Evolutionary conservation across 1,139 yeast genomes (phyloP).

Genomic region (Blastobotrys elegans): DNA sequence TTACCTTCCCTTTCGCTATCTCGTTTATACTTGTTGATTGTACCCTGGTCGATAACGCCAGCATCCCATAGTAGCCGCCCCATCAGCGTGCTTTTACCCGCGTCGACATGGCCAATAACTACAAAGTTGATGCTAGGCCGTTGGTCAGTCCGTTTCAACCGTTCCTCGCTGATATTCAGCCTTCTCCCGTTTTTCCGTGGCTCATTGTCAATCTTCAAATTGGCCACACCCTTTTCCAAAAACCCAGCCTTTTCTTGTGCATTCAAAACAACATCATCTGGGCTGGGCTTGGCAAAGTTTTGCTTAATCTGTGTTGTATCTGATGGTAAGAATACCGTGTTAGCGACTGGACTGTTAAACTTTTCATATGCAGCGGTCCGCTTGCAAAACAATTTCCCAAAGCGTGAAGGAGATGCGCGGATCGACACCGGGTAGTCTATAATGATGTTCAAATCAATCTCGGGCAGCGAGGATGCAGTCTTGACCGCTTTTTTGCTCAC

Average conservation of each 20-base stretch:
- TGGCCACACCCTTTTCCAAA: conserved; percentile 12
- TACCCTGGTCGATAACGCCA: conserved; percentile 73
- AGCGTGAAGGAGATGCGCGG: conserved; percentile 13
- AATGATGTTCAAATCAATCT: conserved; percentile 8
- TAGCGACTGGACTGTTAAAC: conserved; percentile 29
- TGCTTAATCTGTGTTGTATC: conserved; percentile 37
- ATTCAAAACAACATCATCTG: conserved; percentile 66
- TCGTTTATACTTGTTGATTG: conserved; percentile 68
- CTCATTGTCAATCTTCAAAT: conserved; percentile 3
- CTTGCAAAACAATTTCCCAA: conserved; percentile 12
- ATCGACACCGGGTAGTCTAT: conserved; percentile 1
- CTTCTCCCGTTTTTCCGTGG: conserved; percentile 9
- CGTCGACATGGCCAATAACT: conserved; percentile 87
- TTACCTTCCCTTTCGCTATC: conserved; percentile 85
- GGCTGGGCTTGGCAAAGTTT: conserved; percentile 69
- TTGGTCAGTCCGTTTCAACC: conserved; percentile 12
- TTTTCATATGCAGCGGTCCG: background rate
- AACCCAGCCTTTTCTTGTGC: conserved; percentile 46
- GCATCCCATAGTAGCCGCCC: conserved; percentile 81
- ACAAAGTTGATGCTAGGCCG: conserved; percentile 26
- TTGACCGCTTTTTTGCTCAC: conserved; percentile 1
- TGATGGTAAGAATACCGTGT: conserved; percentile 34
- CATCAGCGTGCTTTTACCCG: conserved; percentile 94
- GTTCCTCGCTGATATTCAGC: conserved; percentile 20
- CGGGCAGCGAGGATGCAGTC: conserved; percentile 2